These are phyloP conservation scores for Coprinellus micaceus DNA, from an alignment of 768 basidiomycete genomes.

Conservation along the genomic window DNA sequence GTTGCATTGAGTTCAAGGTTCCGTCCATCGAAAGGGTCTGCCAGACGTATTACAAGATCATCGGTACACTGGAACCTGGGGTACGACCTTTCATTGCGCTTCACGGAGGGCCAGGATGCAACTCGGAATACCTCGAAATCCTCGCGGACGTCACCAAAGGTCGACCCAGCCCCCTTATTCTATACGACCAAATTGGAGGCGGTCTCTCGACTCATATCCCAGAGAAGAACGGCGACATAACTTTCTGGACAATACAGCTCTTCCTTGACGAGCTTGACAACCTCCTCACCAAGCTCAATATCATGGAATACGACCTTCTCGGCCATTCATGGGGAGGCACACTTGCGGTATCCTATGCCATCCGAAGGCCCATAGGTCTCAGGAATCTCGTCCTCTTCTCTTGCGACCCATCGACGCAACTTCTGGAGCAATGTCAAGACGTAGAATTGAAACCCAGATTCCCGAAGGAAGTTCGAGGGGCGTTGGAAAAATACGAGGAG, in stretches of 20 bases:
- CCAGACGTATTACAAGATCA: constrained; percentile 49
- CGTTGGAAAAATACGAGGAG: constrained; percentile 42
- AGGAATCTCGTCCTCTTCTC: neutral
- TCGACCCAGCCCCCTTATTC: constrained; percentile 40
- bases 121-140: constrained; percentile 38
- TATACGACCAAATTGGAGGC: constrained; percentile 56
- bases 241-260: constrained; percentile 51
- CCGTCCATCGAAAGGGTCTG: constrained; percentile 5
- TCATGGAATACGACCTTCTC: constrained; percentile 39
- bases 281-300: constrained; percentile 38
- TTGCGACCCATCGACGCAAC: too few relatives aligned
- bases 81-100: constrained; percentile 44
- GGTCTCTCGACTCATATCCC: constrained; percentile 47
- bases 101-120: constrained; percentile 52
- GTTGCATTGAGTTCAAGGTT: constrained; percentile 16
- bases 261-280: constrained; percentile 55
- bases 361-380: constrained; percentile 30
- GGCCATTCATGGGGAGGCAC: constrained; percentile 64
- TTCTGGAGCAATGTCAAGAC: too few relatives aligned
- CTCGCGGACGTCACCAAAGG: constrained; percentile 34
- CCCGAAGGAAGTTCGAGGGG: constrained; percentile 16
- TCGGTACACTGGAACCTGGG: constrained; percentile 37
- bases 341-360: constrained; percentile 37
- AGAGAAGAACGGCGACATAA: constrained; percentile 32
- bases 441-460: too few relatives aligned